These are phyloP conservation scores for Aspergillus taichungensis DNA, from an alignment of 495 filamentous ascomycete species.

Conservation along the genomic window DNA sequence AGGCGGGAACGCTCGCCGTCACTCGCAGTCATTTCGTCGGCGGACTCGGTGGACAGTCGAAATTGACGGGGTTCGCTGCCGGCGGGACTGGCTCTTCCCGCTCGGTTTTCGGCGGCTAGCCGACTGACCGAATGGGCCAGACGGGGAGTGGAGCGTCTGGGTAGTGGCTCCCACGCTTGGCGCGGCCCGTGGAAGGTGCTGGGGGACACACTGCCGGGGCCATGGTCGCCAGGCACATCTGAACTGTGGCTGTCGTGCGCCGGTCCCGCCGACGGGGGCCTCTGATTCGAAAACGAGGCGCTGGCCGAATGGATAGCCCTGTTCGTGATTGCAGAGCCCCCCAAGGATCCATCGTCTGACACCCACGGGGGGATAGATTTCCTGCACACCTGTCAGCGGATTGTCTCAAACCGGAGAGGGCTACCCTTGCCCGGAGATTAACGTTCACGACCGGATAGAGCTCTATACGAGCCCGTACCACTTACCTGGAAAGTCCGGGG, in stretches of 20 bases:
- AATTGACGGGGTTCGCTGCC: constrained; percentile 6
- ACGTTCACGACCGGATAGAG: too few species aligned
- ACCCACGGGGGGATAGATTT: constrained; percentile 11
- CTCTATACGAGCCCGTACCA: too few species aligned
- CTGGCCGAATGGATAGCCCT: constrained; percentile 16
- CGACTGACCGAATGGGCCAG: constrained; percentile 5
- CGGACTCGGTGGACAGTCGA: constrained; percentile 3
- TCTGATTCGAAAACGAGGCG: constrained; percentile 12
- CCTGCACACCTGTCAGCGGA: constrained; percentile 6
- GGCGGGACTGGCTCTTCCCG: constrained; percentile 4
- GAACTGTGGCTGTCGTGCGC: constrained; percentile 13
- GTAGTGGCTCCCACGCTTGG: constrained; percentile 7
- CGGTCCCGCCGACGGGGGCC: constrained; percentile 12
- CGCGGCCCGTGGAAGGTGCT: constrained; percentile 7
- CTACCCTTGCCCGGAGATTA: too few species aligned
- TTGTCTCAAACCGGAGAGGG: not conserved
- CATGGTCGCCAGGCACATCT: constrained; percentile 18
- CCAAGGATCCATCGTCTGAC: constrained; percentile 12
- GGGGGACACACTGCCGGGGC: constrained; percentile 4
- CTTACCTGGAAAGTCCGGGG: too few species aligned
- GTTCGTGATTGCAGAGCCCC: constrained; percentile 17
- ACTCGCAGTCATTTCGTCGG: constrained; percentile 1
- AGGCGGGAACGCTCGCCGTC: constrained; percentile 1
- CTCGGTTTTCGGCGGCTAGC: constrained; percentile 4
- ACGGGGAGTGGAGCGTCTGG: constrained; percentile 4